Percentiles rank a stretch among this genome's conserved stretches.
Evolutionary conservation across 768 basidiomycete species (phyloP).

Genomic region (Mycena belliarum): DNA sequence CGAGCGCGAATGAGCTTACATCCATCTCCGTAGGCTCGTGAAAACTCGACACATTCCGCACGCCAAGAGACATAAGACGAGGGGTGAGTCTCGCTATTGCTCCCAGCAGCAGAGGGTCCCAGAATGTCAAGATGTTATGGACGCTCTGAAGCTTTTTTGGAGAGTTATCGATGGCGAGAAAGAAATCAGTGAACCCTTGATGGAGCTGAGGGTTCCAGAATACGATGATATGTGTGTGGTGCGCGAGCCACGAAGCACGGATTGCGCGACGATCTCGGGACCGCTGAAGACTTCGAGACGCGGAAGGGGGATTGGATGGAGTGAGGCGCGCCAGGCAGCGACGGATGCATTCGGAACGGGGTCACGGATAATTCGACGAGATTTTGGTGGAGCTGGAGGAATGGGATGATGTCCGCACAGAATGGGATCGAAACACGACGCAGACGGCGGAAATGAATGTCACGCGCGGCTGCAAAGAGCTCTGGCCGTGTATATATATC

Average conservation of each 20-base stretch:
- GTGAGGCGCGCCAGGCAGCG: not conserved
- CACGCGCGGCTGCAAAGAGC: not conserved
- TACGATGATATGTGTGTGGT: not conserved
- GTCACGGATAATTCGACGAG: not conserved
- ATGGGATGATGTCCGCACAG: not conserved
- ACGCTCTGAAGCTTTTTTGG: not conserved
- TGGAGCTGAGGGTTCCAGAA: not conserved
- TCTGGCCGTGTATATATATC: not conserved
- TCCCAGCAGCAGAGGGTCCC: not conserved
- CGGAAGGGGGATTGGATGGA: not conserved
- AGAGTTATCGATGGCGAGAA: not conserved
- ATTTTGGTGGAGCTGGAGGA: not conserved
- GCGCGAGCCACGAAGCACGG: not conserved
- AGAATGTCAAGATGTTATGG: not conserved
- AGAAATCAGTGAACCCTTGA: not conserved
- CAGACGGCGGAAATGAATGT: not conserved
- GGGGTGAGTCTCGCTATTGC: not conserved
- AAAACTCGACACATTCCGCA: not conserved
- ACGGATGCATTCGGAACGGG: not conserved
- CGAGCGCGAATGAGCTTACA: not conserved
- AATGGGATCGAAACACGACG: not conserved
- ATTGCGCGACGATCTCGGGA: not conserved
- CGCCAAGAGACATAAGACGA: not conserved
- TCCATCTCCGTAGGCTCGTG: not conserved
- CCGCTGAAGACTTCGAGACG: not conserved